Base-by-base conservation (phyloP, 2,329 filamentous ascomycete genomes). In the Aspergillus amoenus region DNA sequence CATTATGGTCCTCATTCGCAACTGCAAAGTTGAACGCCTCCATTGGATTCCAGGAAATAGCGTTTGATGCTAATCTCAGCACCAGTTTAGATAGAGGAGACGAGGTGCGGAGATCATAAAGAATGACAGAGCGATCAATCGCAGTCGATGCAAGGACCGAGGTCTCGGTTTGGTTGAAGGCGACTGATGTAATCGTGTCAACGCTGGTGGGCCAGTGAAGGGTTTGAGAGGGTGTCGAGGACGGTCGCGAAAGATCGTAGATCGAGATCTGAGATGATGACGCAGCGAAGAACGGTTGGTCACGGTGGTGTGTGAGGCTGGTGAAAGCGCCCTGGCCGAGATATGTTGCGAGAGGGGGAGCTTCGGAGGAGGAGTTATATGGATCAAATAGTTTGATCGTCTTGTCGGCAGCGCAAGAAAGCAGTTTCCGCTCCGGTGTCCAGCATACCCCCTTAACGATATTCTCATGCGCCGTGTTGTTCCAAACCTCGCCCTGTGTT, bases 11-110 rank as follows among this genome's bases (percentile, higher is more conserved):
- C 79, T 99, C 94, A 66, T 90, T 95, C 12, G 91, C 94, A 30
- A 93, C 87, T 15, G 92, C 93, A 69, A 97, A 88, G 77, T 97
- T 96, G 81, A 96, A 96, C 7, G 92, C 90, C 74, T 96, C 93
- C 88, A 97, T 94, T 0, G 94, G 94, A 65, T 97, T 97, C 91
- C 93, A 99, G 43, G 89, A 83, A 52, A 97, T 82, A 48, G 87
- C 84, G 77, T 96, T 97, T 58, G 86, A 89, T 39, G 92, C 86
- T 64, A 99, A 88, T 52, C 85, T 90, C 64, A 97, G 84, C 12
- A 92, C 82, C 1, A 90, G 88, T 70, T 93, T 93, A 61, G 89
- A 84, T 17, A 97, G 81, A 11, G 94, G 90, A 39, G 88, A 90
- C 5, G 87, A 88, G 12, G 93, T 96, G 51, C 94, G 87, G 45